These are phyloP conservation scores for Ceratocystis alfenasii DNA, from an alignment of 2,329 filamentous ascomycete genomes.

Conservation along the genomic window DNA sequence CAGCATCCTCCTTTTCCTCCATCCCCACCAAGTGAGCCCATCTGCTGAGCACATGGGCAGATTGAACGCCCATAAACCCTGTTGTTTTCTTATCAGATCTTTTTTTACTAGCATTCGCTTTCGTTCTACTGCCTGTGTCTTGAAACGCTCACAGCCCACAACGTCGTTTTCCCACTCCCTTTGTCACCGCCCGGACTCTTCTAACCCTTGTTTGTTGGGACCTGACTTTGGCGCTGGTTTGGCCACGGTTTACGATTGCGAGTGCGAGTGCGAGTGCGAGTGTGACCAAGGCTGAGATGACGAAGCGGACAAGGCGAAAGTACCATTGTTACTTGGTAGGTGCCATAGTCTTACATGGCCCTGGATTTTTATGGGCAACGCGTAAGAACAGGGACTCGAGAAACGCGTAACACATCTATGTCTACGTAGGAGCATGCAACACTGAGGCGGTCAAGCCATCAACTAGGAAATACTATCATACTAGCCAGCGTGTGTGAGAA, in stretches of 20 bases:
- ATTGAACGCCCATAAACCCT: not conserved
- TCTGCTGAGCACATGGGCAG: not conserved
- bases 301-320: not conserved
- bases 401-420: too few species aligned
- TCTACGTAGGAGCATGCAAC: too few species aligned
- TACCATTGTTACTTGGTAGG: too few species aligned
- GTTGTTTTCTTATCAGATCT: slow-evolving; percentile 6
- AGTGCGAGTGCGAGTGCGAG: not conserved
- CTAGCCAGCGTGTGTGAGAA: too few species aligned
- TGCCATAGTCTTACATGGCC: too few species aligned
- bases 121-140: not conserved
- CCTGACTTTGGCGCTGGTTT: not conserved
- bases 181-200: not conserved
- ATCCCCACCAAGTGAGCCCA: not conserved
- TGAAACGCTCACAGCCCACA: too few species aligned
- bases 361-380: too few species aligned
- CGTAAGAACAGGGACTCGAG: too few species aligned
- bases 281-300: not conserved
- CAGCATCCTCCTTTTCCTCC: not conserved
- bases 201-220: not conserved
- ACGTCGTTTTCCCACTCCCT: not conserved
- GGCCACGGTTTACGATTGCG: not conserved
- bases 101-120: not conserved
- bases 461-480: too few species aligned
- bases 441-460: too few species aligned